A percentile compares a stretch with the other conserved stretches of the same genome.
Evolutionary conservation across 2,329 filamentous ascomycete species (phyloP).

Genomic region (Paracoccidioides lutzii): DNA sequence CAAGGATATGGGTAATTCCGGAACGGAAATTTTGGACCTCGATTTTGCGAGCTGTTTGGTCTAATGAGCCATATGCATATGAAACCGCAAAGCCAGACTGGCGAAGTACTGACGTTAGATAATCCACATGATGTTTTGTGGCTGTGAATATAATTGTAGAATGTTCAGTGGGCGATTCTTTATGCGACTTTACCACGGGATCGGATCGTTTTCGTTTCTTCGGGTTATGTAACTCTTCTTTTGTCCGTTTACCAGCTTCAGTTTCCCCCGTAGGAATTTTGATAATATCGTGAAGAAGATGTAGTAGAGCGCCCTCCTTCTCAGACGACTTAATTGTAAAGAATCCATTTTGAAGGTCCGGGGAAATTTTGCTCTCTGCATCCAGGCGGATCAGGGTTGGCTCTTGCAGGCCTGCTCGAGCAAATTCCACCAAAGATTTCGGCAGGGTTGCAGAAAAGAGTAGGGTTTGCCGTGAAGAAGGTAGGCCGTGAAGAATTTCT

Average conservation of each 20-base stretch:
- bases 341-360: constrained; percentile 89
- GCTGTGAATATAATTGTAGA: constrained; percentile 92
- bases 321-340: constrained; percentile 86
- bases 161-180: constrained; percentile 67
- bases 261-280: constrained; percentile 66
- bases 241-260: constrained; percentile 35
- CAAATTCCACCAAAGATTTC: constrained; percentile 90
- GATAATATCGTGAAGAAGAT: constrained; percentile 83
- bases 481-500: constrained; percentile 83
- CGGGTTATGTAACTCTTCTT: constrained; percentile 32
- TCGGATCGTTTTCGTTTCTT: constrained; percentile 39
- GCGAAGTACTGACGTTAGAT: constrained; percentile 67
- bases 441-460: constrained; percentile 93
- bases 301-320: constrained; percentile 82
- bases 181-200: constrained; percentile 39
- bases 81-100: constrained; percentile 78
- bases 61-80: constrained; percentile 86
- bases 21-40: constrained; percentile 82
- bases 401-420: constrained; percentile 81
- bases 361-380: constrained; percentile 89
- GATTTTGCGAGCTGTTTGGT: constrained; percentile 83
- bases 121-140: constrained; percentile 96
- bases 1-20: constrained; percentile 76
- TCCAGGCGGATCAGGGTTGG: constrained; percentile 82
- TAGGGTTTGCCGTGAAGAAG: constrained; percentile 71